A percentile compares a stretch with the other conserved stretches of the same genome.
These are phyloP conservation scores for Tanacetum coccineum DNA, from an alignment of 129 eudicot genomes.

Conservation along the genomic window DNA sequence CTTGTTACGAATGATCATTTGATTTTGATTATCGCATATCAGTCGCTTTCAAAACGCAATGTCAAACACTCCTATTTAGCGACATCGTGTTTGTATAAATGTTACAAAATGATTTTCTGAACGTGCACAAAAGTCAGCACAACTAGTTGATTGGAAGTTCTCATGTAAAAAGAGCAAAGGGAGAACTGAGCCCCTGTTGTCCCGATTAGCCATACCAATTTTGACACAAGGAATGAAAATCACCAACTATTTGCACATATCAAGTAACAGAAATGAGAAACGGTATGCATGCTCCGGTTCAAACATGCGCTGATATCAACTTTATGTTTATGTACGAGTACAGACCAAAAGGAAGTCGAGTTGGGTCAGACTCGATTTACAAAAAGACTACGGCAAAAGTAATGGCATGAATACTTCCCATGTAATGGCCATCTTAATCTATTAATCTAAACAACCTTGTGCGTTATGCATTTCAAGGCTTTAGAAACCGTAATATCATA, in stretches of 20 bases:
- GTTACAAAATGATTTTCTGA: too few species aligned
- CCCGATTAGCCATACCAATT: too few species aligned
- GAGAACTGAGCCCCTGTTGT: too few species aligned
- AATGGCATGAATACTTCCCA: neutral
- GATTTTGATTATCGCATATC: too few species aligned
- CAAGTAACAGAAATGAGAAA: neutral
- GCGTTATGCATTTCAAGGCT: constrained; percentile 8
- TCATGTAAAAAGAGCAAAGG: too few species aligned
- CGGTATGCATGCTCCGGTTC: neutral
- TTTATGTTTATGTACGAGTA: neutral
- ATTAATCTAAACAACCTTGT: neutral
- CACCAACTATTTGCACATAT: neutral
- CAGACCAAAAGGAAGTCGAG: neutral
- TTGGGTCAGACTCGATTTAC: neutral
- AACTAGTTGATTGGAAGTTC: too few species aligned
- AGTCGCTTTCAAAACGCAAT: too few species aligned
- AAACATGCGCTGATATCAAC: neutral
- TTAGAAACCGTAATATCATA: neutral
- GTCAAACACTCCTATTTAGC: too few species aligned
- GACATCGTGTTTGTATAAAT: too few species aligned
- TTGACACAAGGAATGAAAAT: too few species aligned
- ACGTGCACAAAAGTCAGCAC: too few species aligned
- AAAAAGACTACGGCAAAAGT: neutral
- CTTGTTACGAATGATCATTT: too few species aligned
- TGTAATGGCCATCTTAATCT: neutral